Evolutionary conservation across 1,139 yeast genomes (phyloP), one percentile per base, ranked within the genome.

Genomic region (Nadsonia commutata): DNA sequence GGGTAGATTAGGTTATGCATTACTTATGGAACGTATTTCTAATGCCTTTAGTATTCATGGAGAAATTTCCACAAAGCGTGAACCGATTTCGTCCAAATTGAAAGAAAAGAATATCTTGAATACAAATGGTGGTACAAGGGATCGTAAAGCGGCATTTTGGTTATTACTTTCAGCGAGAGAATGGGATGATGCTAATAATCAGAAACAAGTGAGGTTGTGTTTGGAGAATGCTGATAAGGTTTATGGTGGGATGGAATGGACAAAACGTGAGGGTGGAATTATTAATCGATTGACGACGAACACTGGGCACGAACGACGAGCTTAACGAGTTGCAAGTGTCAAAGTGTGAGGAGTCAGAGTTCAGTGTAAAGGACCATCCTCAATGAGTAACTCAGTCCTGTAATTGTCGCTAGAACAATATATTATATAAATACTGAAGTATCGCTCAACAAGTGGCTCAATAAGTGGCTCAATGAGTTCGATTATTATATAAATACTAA

Each of bases 101-200:
- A 44, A 2, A 59, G 62, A 11, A 56, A 64, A 2, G 60, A 63
- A 31, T 58, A 67, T 0, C 41, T 13, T 18, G n/a, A 19, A 21
- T 6, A 22, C 48, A 9, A 58, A 70, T 31, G 86, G 85, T 0
- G 56, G 75, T 36, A 72, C 81, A 1, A 67, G 94, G 45, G 63
- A 63, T 43, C 70, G 96, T 45, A 85, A 84, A 55, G 77, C 90
- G 1, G 76, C 85, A 0, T 67, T 88, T 31, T 88, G 95, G 88
- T 71, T 74, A 52, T 60, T 86, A 18, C 60, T 88, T 20, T 79
- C 95, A 0, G 80, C 88, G 3, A 74, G 74, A 46, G 84, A 81
- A 55, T 80, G 95, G 86, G 65, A 66, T 31, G 58, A 56, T 37
- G 52, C 57, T 1, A 46, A 45, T 20, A 52, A 50, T 31, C 41